These are phyloP conservation scores for Scalesia atractyloides DNA, from an alignment of 129 eudicot species.

Conservation along the genomic window DNA sequence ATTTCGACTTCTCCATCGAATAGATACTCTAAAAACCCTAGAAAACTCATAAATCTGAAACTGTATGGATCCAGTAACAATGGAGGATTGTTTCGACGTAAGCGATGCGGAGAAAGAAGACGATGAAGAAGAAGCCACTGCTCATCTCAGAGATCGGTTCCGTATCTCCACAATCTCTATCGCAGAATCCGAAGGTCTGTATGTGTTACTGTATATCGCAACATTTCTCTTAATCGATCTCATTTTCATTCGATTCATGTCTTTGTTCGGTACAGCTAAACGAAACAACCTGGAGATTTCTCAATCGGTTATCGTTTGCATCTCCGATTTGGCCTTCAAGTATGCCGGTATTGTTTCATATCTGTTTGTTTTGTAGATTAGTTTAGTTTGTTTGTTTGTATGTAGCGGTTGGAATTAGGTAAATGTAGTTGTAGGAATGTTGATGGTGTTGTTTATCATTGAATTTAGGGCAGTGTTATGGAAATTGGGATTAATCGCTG, in stretches of 20 bases:
- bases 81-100: slow-evolving; percentile 34
- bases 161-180: slow-evolving; percentile 75
- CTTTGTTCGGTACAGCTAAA: slow-evolving; percentile 48
- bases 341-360: slow-evolving; percentile 49
- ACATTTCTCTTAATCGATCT: neutral
- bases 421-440: neutral
- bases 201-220: neutral
- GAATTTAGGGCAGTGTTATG: neutral
- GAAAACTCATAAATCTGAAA: slow-evolving; percentile 12
- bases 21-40: slow-evolving; percentile 17
- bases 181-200: slow-evolving; percentile 71
- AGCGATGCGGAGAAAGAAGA: slow-evolving; percentile 56
- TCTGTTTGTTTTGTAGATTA: neutral
- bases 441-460: neutral
- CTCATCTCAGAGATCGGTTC: slow-evolving; percentile 67
- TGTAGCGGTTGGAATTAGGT: neutral
- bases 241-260: neutral
- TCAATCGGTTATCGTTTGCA: slow-evolving; percentile 64
- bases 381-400: neutral
- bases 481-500: no score
- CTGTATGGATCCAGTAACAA: slow-evolving; percentile 23
- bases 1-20: neutral
- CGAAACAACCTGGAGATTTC: slow-evolving; percentile 63
- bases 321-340: slow-evolving; percentile 92
- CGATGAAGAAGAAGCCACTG: slow-evolving; percentile 51